Base-by-base conservation (phyloP, 306 rosid species). In the Trifolium dubium region DNA sequence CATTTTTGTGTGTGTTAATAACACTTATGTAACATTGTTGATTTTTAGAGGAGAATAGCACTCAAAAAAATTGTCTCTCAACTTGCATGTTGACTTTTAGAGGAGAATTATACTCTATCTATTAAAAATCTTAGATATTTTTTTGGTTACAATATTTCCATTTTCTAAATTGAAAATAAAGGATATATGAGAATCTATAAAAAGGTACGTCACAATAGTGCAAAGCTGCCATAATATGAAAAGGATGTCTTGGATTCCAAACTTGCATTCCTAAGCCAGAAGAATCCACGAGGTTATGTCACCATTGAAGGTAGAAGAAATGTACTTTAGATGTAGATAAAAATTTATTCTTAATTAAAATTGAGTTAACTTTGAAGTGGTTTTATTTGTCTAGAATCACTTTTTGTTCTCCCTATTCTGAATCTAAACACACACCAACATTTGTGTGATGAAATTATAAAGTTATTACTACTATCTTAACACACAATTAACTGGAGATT, bases 171-270 rank as follows among this genome's bases (percentile, higher is more conserved):
- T 30, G 13, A 9, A 51, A 61, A 10, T 32, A 30, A 66, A 63
- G 12, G 31, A 30, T 17, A 70, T 14, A n/a, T 29, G 18, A 46
- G 66, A 78, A 78, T 62, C 73, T 46, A 35, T 35, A 19, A 53
- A 54, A 77, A 50, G 19, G 75, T 67, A n/a, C 64, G 13, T 59
- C 17, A 39, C 53, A 51, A 39, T 37, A 54, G 63, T 31, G 53
- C 73, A 79, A 79, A 65, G 78, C 74, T 65, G 74, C 29, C 35
- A 65, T 66, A n/a, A 43, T 10, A 43, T 19, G 53, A 46, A 59
- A 73, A 61, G 6, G 23, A 30, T 72, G 2, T 40, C 12, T 58
- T 72, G 15, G 18, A 43, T 44, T 43, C 69, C 13, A 34, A 23
- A 32, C 15, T 71, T 29, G 55, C 37, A 54, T 35, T 51, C 11